Evolutionary conservation across 129 eudicot species (phyloP).

Genomic region (Silybum marianum): DNA sequence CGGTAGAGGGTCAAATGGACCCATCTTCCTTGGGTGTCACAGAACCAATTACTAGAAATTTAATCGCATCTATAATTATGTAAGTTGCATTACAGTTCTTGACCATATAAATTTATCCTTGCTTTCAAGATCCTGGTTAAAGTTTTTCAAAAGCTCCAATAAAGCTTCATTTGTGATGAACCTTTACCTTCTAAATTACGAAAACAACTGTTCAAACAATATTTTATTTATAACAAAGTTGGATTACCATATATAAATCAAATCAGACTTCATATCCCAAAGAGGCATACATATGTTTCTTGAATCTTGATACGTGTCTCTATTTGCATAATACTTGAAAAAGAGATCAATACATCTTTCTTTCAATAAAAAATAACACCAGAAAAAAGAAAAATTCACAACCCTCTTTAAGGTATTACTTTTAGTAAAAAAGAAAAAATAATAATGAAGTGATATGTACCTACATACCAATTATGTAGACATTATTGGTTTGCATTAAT

Average conservation of each 20-base stretch:
- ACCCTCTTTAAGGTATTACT: neutral
- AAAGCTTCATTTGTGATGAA: neutral
- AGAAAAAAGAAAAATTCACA: neutral
- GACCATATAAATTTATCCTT: neutral
- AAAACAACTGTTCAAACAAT: neutral
- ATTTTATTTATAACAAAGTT: neutral
- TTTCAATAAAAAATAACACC: neutral
- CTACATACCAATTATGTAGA: constrained; percentile 10
- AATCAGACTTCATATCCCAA: neutral
- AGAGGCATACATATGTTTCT: neutral
- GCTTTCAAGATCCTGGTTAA: neutral
- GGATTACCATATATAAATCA: neutral
- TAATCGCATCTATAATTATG: neutral
- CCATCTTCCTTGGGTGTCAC: neutral
- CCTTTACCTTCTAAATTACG: neutral
- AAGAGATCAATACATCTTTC: neutral
- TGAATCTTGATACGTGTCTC: neutral
- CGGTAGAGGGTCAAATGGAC: neutral
- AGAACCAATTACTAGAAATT: neutral
- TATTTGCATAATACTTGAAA: neutral
- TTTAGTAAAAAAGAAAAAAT: neutral
- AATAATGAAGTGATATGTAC: neutral
- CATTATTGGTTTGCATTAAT: constrained; percentile 20
- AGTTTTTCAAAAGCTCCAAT: neutral
- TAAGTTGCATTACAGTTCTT: neutral